These are phyloP conservation scores for Neurospora hispaniola DNA, from an alignment of 495 filamentous ascomycete species.

Conservation along the genomic window DNA sequence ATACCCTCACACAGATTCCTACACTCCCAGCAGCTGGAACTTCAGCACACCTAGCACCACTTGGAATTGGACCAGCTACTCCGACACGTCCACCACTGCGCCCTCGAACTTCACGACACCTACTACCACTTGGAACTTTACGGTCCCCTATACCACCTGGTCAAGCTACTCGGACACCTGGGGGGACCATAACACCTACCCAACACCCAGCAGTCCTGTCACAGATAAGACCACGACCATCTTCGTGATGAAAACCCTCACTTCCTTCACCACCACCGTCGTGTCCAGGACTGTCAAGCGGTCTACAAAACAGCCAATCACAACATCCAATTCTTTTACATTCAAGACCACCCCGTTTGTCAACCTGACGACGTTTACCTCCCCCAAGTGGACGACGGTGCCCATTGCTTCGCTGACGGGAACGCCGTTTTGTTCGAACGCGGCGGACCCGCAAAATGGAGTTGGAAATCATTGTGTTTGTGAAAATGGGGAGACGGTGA, in stretches of 20 bases:
- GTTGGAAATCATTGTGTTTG: conserved; percentile 13
- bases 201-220: not conserved
- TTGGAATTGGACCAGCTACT: not conserved
- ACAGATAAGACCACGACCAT: not conserved
- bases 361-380: not conserved
- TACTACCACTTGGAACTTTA: not conserved
- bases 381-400: conserved; percentile 7
- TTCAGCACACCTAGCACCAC: not conserved
- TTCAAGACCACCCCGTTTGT: not conserved
- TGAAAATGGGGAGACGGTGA: conserved; percentile 9
- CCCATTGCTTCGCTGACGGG: conserved; percentile 6
- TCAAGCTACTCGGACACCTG: not conserved
- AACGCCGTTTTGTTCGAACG: conserved; percentile 10
- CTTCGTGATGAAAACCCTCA: not conserved
- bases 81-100: not conserved
- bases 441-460: conserved; percentile 8
- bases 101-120: not conserved
- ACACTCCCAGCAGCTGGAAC: not conserved
- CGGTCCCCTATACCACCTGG: not conserved
- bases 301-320: not conserved
- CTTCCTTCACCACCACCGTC: not conserved
- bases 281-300: not conserved
- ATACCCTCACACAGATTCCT: not conserved
- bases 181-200: not conserved
- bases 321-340: not conserved